Conservation (phyloP, 2,329 filamentous ascomycete genomes). For the Clonostachys rhizophaga region DNA sequence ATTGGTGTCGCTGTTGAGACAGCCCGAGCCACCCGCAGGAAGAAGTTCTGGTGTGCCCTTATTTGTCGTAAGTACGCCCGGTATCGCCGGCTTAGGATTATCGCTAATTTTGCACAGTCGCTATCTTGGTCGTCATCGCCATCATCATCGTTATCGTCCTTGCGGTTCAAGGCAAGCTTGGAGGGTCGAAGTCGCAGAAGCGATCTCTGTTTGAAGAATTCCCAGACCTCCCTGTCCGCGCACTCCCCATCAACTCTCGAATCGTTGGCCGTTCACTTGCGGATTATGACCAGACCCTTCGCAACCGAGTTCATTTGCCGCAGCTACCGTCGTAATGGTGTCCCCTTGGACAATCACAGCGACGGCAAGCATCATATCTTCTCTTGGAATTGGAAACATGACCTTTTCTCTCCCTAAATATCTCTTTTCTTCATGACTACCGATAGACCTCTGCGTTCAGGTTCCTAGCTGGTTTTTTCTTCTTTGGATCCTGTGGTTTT, state of each 20-base stretch:
- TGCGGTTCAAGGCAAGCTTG: too few relatives aligned
- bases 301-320: slow-evolving; percentile 14
- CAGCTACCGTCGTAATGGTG: slow-evolving; percentile 9
- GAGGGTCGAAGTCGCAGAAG: too few relatives aligned
- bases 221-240: slow-evolving; percentile 5
- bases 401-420: too few relatives aligned
- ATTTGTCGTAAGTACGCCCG: slow-evolving; percentile 51
- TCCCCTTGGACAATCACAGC: too few relatives aligned
- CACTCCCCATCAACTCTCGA: slow-evolving; percentile 10
- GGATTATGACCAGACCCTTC: slow-evolving; percentile 8
- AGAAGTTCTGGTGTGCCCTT: slow-evolving; percentile 95
- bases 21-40: slow-evolving; percentile 74
- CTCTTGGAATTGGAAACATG: too few relatives aligned
- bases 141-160: slow-evolving; percentile 37
- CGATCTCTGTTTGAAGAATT: too few relatives aligned
- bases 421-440: too few relatives aligned
- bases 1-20: slow-evolving; percentile 78
- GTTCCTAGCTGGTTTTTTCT: too few relatives aligned
- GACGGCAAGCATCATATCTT: too few relatives aligned
- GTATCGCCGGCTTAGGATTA: too few relatives aligned
- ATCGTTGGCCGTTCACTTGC: slow-evolving; percentile 6
- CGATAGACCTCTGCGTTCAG: too few relatives aligned
- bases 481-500: too few relatives aligned
- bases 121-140: slow-evolving; percentile 47
- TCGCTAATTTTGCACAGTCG: slow-evolving; percentile 14